Percentiles rank a stretch among this genome's conserved stretches.
phyloP scores from a whole-genome alignment of 345 rosid species.

The Kernera saxatilis region DNA sequence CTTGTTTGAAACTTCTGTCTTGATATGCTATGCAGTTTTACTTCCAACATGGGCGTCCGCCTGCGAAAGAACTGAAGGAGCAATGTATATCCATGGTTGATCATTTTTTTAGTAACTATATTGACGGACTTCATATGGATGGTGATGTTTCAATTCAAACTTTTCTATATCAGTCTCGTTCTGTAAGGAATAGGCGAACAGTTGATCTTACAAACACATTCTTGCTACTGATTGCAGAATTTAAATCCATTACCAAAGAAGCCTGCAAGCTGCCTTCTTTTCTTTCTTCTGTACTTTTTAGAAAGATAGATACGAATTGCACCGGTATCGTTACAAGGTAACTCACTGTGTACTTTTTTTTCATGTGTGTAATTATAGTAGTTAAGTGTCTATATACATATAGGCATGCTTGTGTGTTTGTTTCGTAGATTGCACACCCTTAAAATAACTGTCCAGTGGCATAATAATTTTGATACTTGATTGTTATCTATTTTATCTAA shows the following conservation, averaged over 20 bases:
- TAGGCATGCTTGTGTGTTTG: neutral
- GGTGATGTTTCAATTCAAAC: constrained; percentile 44
- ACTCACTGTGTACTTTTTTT: constrained; percentile 6
- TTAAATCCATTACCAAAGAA: constrained; percentile 64
- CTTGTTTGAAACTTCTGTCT: neutral
- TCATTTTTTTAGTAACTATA: constrained; percentile 45
- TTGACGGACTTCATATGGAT: constrained; percentile 54
- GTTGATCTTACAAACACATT: constrained; percentile 4
- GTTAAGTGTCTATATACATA: neutral
- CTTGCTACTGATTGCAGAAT: constrained; percentile 46
- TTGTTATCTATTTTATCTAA: neutral
- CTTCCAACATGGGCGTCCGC: constrained; percentile 76
- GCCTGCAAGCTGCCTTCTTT: constrained; percentile 90
- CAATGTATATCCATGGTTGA: constrained; percentile 51
- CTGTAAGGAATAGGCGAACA: neutral
- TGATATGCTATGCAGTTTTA: constrained; percentile 58
- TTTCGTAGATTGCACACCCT: neutral
- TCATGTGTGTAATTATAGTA: neutral
- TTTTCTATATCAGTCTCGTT: neutral
- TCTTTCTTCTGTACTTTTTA: constrained; percentile 60
- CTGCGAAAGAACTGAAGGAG: constrained; percentile 65
- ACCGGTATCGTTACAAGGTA: constrained; percentile 75
- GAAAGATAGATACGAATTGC: constrained; percentile 53
- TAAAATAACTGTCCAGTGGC: neutral
- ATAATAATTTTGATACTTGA: neutral